These are phyloP conservation scores for Xylaria sp. DNA, from an alignment of 2,329 filamentous ascomycete species.

Conservation along the genomic window DNA sequence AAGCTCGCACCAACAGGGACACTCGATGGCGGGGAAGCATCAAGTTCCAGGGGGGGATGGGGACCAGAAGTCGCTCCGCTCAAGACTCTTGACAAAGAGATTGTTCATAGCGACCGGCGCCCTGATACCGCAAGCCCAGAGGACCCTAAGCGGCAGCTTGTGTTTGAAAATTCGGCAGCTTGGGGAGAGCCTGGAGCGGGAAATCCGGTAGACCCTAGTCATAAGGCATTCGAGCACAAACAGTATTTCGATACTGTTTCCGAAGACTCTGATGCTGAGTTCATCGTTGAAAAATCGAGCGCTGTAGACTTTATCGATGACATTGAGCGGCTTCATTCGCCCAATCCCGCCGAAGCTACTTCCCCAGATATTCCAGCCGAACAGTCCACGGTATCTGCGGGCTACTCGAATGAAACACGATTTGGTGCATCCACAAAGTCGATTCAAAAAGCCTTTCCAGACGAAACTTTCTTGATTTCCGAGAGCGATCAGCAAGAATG, in stretches of 20 bases:
- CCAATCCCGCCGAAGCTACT: background rate
- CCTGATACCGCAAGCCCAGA: background rate
- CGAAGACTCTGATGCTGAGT: slow-evolving; percentile 15
- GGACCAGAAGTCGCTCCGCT: background rate
- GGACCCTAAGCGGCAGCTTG: background rate
- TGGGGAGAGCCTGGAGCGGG: background rate
- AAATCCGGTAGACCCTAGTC: background rate
- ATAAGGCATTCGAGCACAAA: background rate
- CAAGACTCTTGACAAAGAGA: background rate
- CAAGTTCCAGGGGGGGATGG: background rate
- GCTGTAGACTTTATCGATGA: background rate
- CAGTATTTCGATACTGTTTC: slow-evolving; percentile 12
- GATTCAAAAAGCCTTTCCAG: background rate
- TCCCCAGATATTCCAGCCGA: background rate
- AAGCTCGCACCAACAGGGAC: background rate
- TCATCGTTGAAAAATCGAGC: background rate
- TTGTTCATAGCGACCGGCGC: background rate
- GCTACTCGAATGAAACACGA: background rate
- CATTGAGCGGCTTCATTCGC: background rate
- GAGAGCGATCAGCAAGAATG: background rate
- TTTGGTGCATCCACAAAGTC: background rate
- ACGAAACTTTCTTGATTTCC: background rate
- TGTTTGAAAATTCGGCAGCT: background rate
- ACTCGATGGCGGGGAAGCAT: background rate
- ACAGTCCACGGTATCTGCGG: background rate